Conservation (phyloP, 2,329 filamentous ascomycete genomes). For the Cordyceps militaris region DNA sequence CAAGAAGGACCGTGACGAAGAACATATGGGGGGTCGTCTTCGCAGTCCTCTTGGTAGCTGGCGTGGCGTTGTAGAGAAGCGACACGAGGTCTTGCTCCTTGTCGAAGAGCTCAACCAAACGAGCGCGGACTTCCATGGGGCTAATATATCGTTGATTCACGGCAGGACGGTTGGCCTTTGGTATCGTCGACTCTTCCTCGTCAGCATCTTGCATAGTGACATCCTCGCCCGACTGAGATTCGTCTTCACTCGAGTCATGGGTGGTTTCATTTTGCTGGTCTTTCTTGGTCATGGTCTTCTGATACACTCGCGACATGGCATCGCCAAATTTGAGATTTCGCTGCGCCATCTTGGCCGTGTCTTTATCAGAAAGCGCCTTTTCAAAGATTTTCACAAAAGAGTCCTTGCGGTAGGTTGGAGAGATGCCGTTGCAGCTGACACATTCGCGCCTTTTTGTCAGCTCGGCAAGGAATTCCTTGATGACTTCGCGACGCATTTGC, state of each 20-base stretch:
- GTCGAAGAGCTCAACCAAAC: constrained; percentile 72
- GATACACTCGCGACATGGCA: constrained; percentile 48
- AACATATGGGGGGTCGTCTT: constrained; percentile 81
- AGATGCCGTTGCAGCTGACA: constrained; percentile 59
- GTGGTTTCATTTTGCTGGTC: constrained; percentile 14
- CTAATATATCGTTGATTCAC: constrained; percentile 69
- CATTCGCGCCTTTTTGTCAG: constrained; percentile 67
- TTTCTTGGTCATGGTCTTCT: constrained; percentile 29
- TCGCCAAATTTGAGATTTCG: constrained; percentile 60
- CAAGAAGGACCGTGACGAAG: constrained; percentile 78
- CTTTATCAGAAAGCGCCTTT: constrained; percentile 66
- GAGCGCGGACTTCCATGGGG: constrained; percentile 73
- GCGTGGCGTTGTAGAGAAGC: constrained; percentile 76
- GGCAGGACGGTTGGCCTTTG: constrained; percentile 10
- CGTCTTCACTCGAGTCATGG: constrained; percentile 29
- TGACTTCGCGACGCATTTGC: constrained; percentile 65
- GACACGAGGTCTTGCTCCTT: constrained; percentile 78
- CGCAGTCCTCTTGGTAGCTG: constrained; percentile 47
- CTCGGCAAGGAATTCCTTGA: constrained; percentile 74
- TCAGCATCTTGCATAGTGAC: constrained; percentile 28
- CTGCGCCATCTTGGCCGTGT: constrained; percentile 70
- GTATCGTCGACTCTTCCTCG: constrained; percentile 26
- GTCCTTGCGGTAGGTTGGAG: constrained; percentile 81
- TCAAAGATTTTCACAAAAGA: constrained; percentile 90
- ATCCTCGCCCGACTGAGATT: constrained; percentile 23